A percentile compares a stretch with the other conserved stretches of the same genome.
phyloP scores from a whole-genome alignment of 306 rosid species.

The Neltuma alba region DNA sequence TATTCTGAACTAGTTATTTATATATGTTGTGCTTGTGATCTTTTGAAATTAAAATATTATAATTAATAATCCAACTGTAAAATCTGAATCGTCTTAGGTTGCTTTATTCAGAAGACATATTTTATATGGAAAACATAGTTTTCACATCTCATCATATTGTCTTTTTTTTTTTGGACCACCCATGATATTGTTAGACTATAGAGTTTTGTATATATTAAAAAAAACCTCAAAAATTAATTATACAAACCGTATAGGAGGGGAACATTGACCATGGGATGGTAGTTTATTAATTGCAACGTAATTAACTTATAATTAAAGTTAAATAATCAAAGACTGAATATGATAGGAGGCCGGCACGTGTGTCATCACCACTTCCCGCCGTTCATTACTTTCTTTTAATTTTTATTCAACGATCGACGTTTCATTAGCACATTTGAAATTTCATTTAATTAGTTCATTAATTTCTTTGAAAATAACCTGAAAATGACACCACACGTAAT shows the following conservation, averaged over 20 bases:
- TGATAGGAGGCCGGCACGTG: constrained; percentile 41
- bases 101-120: neutral
- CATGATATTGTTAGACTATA: neutral
- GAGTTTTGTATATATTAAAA: neutral
- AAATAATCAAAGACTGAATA: constrained; percentile 27
- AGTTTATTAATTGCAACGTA: neutral
- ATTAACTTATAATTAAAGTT: constrained; percentile 33
- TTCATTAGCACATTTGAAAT: neutral
- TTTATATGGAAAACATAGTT: neutral
- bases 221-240: neutral
- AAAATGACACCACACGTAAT: neutral
- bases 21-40: neutral
- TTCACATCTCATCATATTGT: neutral
- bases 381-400: neutral
- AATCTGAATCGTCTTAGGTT: neutral
- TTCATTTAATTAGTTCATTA: neutral
- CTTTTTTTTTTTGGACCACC: too few species aligned
- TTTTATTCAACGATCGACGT: constrained; percentile 30
- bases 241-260: neutral
- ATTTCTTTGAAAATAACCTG: neutral
- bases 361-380: constrained; percentile 15
- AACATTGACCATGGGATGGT: neutral
- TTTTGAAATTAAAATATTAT: neutral
- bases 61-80: neutral
- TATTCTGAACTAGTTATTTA: neutral